Evolutionary conservation across 1,284 basidiomycete genomes (phyloP), one percentile per base, ranked within the genome.

Genomic region (Anthracocystis setariae): DNA sequence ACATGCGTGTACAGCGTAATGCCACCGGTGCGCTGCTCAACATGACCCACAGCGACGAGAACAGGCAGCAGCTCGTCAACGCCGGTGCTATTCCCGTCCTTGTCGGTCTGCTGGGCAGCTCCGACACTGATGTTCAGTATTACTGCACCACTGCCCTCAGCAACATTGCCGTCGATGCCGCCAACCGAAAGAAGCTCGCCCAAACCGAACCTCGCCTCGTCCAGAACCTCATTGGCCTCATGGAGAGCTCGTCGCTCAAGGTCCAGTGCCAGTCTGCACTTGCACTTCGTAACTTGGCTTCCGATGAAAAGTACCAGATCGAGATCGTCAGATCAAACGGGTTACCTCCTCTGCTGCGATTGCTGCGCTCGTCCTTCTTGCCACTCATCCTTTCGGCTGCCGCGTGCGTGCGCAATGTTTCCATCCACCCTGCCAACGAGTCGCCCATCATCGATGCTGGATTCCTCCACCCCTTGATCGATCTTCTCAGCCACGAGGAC

Each of bases 361-460:
- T 99, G 25, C 87, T 99, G 15, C 93, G 96, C 83, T 98, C 95
- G 3, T 93, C 94, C 1, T 99, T 98, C 84, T 89, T 98, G 23
- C 96, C 96, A n/a, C 89, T 98, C 66, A 98, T 99, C 77, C 89
- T 99, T 33, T 98, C 95, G 2, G 94, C 95, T 29, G 96, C 96
- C 40, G 96, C 96, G 0, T 99, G 96, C 83, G 96, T 98, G 35
- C 92, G 96, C 66, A 99, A 99, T 81, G 96, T 99, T 20, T 98
- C 95, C 9, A 98, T 98, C 68, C 96, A 98, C 83, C 96, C 96
- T 0, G 89, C 91, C 82, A 98, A 99, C 86, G 96, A 98, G 84
- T 96, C 94, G 0, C 96, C 96, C 17, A 99, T 99, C 84, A 99
- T 99, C 83, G 96, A 99, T 80, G 93, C 93, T 40, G 94, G 94